Conservation (phyloP, 257 asterid genomes). For the Petunia axillaris region DNA sequence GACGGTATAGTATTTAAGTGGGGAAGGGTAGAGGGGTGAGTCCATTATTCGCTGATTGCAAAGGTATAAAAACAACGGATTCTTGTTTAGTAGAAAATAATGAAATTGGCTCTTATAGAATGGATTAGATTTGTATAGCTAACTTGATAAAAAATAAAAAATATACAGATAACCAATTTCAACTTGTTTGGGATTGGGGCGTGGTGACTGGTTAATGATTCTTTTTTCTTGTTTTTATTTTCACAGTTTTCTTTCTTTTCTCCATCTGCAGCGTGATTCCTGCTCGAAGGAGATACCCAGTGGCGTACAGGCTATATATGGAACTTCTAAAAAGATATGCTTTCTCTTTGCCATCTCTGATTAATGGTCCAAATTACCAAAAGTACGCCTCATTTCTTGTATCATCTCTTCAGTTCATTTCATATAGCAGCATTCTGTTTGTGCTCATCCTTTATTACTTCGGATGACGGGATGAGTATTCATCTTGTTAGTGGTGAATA, state of each 20-base stretch:
- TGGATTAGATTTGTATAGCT: neutral
- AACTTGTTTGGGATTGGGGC: constrained; percentile 14
- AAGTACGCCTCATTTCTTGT: constrained; percentile 46
- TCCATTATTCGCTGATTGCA: neutral
- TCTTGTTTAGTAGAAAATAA: neutral
- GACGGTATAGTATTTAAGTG: neutral
- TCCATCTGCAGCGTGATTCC: constrained; percentile 66
- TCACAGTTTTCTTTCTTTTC: neutral
- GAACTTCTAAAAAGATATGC: constrained; percentile 82
- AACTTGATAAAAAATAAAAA: neutral
- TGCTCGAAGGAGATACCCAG: constrained; percentile 68
- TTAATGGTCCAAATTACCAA: constrained; percentile 76
- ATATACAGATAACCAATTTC: no score
- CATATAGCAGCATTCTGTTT: neutral
- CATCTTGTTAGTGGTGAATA: neutral
- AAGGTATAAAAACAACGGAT: neutral
- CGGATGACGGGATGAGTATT: neutral
- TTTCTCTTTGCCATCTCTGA: constrained; percentile 70
- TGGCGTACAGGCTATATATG: constrained; percentile 83
- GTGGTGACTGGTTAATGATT: neutral
- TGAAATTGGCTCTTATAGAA: constrained; percentile 1
- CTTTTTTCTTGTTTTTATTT: constrained; percentile 14
- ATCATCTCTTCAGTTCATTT: constrained; percentile 9
- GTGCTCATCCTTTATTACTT: constrained; percentile 21
- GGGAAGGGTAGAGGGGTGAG: constrained; percentile 3